Percentiles rank a stretch among this genome's conserved stretches.
Conservation (phyloP, 2,329 filamentous ascomycete genomes). For the Arthrobotrys sphaeroides region DNA sequence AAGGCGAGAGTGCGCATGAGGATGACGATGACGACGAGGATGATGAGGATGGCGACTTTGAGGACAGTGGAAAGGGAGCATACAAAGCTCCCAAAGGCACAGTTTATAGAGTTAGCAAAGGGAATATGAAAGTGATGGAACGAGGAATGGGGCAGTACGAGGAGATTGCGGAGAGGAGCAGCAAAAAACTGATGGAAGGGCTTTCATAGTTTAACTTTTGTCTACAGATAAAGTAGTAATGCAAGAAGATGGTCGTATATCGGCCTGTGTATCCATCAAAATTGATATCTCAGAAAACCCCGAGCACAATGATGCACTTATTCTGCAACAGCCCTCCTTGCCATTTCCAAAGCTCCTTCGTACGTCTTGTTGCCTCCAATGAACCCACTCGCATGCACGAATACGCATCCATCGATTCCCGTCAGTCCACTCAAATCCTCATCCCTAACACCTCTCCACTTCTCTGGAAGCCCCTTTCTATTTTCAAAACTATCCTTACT, state of each 20-base stretch:
- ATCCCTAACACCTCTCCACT: slow-evolving; percentile 91
- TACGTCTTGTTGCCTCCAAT: slow-evolving; percentile 95
- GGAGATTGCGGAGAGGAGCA: slow-evolving; percentile 70
- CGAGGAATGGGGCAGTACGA: slow-evolving; percentile 75
- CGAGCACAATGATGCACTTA: slow-evolving; percentile 2
- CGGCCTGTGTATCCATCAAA: no score
- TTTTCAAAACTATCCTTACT: slow-evolving; percentile 88
- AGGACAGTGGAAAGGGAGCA: slow-evolving; percentile 64
- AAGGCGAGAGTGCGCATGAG: slow-evolving; percentile 67
- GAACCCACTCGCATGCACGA: slow-evolving; percentile 93
- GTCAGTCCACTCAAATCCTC: slow-evolving; percentile 79
- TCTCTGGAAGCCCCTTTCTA: slow-evolving; percentile 86
- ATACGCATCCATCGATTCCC: slow-evolving; percentile 79
- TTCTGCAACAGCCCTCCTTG: slow-evolving; percentile 72
- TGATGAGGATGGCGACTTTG: slow-evolving; percentile 62
- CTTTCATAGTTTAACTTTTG: slow-evolving; percentile 20
- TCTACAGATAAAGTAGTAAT: slow-evolving; percentile 3
- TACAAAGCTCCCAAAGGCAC: slow-evolving; percentile 64
- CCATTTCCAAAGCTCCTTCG: slow-evolving; percentile 87
- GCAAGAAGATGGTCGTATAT: not conserved
- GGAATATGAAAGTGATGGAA: slow-evolving; percentile 68
- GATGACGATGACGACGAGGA: slow-evolving; percentile 63
- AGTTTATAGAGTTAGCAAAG: slow-evolving; percentile 71
- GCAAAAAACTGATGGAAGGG: slow-evolving; percentile 62
- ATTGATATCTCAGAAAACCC: not conserved